Base-by-base conservation (phyloP, 2,329 filamentous ascomycete species). In the Xylariaceae sp. region DNA sequence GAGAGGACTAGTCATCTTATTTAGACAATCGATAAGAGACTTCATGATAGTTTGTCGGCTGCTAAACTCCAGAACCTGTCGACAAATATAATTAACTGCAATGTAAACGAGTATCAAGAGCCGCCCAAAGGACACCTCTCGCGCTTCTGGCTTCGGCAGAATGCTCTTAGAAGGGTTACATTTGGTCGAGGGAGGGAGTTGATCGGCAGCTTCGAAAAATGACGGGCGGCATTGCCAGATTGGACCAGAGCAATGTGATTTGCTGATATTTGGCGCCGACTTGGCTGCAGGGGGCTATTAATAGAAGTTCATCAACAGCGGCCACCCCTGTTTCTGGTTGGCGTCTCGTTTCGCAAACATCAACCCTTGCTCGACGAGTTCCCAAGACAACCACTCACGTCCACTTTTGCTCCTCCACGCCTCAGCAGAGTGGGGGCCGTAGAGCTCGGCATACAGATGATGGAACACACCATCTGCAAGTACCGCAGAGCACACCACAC, bases 331-430 rank as follows among this genome's bases (percentile, higher is more conserved):
- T 54, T 52, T 40, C 45, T 57, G 44, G 43, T 50, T 29, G 60
- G 46, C 56, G 63, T 67, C 66, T 69, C 61, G 68, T 69, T 68
- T 69, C 67, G 68, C 67, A 70, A 69, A 70, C 67, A 65, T 62
- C 55, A 56, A 58, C 40, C 66, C 67, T 51, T 68, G 62, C 59
- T 48, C 33, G 31, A 50, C 53, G 7, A 51, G 56, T 26, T 29
- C 50, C 37, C 14, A 51, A 46, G 53, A 24, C 53, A 56, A 33
- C 68, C 68, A 70, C 45, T 69, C 59, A 69, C 36, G 59, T 58
- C 29, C 36, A 45, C 41, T 37, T 43, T 57, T 47, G 34, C 45
- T 48, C 17, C 58, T 61, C 60, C 58, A 58, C 53, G 46, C 56
- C 51, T 52, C 57, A 58, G 57, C 61, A 58, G 59, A 46, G 62